A percentile compares a stretch with the other conserved stretches of the same genome.
These are phyloP conservation scores for Xylaria venustula DNA, from an alignment of 495 filamentous ascomycete genomes.

Conservation along the genomic window DNA sequence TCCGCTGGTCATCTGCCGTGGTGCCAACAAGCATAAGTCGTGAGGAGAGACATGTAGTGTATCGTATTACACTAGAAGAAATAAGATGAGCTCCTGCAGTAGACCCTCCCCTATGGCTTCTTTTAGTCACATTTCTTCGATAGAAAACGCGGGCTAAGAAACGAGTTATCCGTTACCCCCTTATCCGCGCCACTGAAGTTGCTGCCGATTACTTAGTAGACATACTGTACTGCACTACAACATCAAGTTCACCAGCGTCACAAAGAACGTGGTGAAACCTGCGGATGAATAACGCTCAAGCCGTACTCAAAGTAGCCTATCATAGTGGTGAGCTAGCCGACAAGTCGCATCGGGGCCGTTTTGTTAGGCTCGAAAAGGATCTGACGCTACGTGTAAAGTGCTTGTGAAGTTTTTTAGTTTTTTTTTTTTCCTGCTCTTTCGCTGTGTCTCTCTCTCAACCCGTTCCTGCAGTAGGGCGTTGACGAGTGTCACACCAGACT, in stretches of 20 bases:
- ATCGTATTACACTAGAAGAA: background rate
- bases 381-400: background rate
- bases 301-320: slow-evolving; percentile 3
- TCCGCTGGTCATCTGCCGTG: background rate
- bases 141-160: background rate
- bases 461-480: slow-evolving; percentile 18
- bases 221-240: background rate
- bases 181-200: too few relatives aligned
- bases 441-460: slow-evolving; percentile 6
- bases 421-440: background rate
- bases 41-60: background rate
- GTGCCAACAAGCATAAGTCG: background rate
- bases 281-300: slow-evolving; percentile 8
- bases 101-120: background rate
- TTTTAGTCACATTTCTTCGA: background rate
- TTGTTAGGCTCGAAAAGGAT: background rate
- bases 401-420: background rate
- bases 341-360: slow-evolving; percentile 3
- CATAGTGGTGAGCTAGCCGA: slow-evolving; percentile 10
- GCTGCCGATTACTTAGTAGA: too few relatives aligned
- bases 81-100: slow-evolving; percentile 10
- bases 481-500: slow-evolving; percentile 2
- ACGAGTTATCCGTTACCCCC: too few relatives aligned
- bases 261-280: slow-evolving; percentile 6
- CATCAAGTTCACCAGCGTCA: background rate